Evolutionary conservation across 2,329 filamentous ascomycete genomes (phyloP).

Genomic region (Aspergillus luchuensis): DNA sequence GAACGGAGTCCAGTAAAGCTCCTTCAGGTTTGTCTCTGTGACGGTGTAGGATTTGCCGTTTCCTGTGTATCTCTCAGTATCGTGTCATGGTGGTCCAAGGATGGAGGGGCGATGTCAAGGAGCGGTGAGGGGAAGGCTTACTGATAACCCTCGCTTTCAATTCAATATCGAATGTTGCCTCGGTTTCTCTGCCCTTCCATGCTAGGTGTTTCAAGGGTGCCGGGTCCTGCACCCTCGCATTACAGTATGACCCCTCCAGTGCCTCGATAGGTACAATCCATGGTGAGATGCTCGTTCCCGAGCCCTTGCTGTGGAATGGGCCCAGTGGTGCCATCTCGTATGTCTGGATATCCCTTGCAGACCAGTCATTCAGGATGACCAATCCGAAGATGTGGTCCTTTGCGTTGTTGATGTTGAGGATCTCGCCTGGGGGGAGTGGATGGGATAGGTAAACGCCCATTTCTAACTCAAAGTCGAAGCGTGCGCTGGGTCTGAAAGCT

Average conservation of each 20-base stretch:
- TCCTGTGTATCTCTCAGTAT: constrained; percentile 18
- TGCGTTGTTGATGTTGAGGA: constrained; percentile 45
- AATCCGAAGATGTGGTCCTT: constrained; percentile 63
- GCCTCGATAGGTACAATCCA: constrained; percentile 64
- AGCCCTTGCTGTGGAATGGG: constrained; percentile 62
- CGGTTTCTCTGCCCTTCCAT: constrained; percentile 1
- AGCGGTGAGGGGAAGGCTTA: background rate
- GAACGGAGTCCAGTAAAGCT: constrained; percentile 31
- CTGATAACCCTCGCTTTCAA: constrained; percentile 12
- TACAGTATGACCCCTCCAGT: constrained; percentile 30
- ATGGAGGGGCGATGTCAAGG: background rate
- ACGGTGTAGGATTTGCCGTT: constrained; percentile 24
- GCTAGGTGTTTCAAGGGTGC: constrained; percentile 13
- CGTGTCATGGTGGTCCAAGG: background rate
- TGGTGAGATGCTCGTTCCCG: constrained; percentile 60
- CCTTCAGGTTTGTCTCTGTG: constrained; percentile 25
- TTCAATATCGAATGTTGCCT: constrained; percentile 17
- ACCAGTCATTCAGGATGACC: constrained; percentile 64
- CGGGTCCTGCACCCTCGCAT: constrained; percentile 5
- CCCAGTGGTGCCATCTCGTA: constrained; percentile 63
- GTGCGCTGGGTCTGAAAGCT: constrained; percentile 40
- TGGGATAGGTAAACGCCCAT: constrained; percentile 50
- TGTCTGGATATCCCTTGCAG: constrained; percentile 61
- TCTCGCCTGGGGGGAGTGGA: constrained; percentile 42
- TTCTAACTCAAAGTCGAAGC: constrained; percentile 55